These are phyloP conservation scores for Lactifluus piperatus DNA, from an alignment of 768 basidiomycete genomes.

Conservation along the genomic window DNA sequence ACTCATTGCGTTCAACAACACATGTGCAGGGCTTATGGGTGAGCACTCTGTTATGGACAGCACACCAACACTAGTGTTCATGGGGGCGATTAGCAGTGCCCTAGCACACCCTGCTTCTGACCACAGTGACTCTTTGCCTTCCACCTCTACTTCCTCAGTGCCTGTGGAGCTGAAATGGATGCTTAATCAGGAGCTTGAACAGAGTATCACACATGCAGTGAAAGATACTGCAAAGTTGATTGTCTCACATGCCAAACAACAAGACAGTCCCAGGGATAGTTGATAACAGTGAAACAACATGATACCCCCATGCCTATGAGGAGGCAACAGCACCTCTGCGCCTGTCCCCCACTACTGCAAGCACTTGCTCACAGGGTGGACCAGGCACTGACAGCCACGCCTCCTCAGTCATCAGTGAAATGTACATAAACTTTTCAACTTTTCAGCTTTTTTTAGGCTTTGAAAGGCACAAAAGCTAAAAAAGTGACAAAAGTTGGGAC, in stretches of 20 bases:
- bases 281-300: too few relatives aligned
- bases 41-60: conserved; percentile 93
- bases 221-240: conserved; percentile 47
- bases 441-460: too few relatives aligned
- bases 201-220: conserved; percentile 51
- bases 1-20: conserved; percentile 79
- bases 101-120: conserved; percentile 55
- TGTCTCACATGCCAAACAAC: conserved; percentile 54
- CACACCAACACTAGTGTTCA: conserved; percentile 68
- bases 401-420: too few relatives aligned
- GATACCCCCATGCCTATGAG: too few relatives aligned
- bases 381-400: too few relatives aligned
- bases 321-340: too few relatives aligned
- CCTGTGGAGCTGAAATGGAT: conserved; percentile 59
- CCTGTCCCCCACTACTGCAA: too few relatives aligned
- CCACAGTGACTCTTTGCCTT: conserved; percentile 35
- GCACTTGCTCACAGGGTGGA: too few relatives aligned
- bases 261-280: too few relatives aligned
- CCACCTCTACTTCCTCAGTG: conserved; percentile 17
- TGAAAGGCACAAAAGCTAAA: too few relatives aligned
- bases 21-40: conserved; percentile 78
- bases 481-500: too few relatives aligned
- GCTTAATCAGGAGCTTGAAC: conserved; percentile 36
- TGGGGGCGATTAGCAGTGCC: conserved; percentile 56
- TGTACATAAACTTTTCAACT: too few relatives aligned